Conservation (phyloP, 2,329 filamentous ascomycete genomes). For the Coniosporium tulheliwenetii region DNA sequence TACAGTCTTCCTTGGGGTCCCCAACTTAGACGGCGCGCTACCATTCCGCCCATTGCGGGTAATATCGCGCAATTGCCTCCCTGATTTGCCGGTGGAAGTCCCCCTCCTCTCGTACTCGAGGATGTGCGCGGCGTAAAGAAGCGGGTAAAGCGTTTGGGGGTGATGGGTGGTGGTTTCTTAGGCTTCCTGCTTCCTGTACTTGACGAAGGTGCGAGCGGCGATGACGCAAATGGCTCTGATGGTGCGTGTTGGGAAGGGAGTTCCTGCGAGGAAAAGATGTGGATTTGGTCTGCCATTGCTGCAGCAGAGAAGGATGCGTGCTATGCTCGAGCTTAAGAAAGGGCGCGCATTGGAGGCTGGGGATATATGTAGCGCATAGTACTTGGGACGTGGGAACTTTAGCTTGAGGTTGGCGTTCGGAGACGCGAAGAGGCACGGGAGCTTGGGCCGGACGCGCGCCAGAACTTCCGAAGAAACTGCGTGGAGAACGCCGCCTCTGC, state of each 20-base stretch:
- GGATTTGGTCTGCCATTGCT: not conserved
- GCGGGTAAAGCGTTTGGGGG: conserved; percentile 33
- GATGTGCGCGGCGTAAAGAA: conserved; percentile 34
- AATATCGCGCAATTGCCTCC: conserved; percentile 32
- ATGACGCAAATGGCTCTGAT: conserved; percentile 20
- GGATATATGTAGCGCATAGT: no score
- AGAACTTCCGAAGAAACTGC: no score
- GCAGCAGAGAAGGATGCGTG: no score
- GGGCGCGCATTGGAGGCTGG: no score
- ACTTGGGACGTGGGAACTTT: no score
- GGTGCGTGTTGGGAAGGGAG: not conserved
- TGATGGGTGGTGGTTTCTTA: conserved; percentile 32
- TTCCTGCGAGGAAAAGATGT: not conserved
- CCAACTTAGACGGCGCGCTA: conserved; percentile 9
- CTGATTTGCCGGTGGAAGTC: conserved; percentile 19
- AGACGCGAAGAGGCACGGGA: no score
- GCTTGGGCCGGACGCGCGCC: no score
- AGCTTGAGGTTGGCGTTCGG: no score
- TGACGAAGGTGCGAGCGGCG: conserved; percentile 16
- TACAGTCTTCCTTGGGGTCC: conserved; percentile 21
- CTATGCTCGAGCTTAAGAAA: no score
- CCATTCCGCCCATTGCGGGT: conserved; percentile 29
- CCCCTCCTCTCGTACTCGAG: conserved; percentile 9
- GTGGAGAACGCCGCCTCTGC: no score
- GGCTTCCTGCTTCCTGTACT: conserved; percentile 17